Conservation (phyloP, 495 filamentous ascomycete genomes). For the Gamarada debralockiae region DNA sequence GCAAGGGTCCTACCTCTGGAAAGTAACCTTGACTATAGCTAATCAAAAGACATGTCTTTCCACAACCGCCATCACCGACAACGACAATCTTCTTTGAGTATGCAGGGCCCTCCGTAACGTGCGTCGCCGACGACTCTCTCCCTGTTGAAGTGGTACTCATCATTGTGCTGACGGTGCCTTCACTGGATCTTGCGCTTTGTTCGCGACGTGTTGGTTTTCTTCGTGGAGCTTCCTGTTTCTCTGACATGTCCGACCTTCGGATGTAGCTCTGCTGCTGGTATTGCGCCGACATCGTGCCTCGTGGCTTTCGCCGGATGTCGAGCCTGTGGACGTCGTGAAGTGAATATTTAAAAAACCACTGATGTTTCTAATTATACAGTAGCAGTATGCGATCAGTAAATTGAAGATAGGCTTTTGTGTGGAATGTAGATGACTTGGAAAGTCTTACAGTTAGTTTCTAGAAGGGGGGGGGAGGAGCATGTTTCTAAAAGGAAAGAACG, state of each 20-base stretch:
- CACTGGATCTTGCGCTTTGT: constrained; percentile 7
- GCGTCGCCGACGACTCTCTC: constrained; percentile 72
- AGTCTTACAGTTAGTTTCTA: background rate
- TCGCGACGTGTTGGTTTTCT: constrained; percentile 43
- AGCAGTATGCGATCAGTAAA: no score
- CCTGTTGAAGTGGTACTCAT: constrained; percentile 63
- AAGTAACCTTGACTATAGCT: constrained; percentile 98
- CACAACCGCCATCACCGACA: constrained; percentile 95
- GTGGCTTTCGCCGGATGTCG: background rate
- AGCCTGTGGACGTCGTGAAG: background rate
- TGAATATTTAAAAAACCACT: background rate
- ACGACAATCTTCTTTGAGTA: constrained; percentile 99
- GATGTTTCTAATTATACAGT: background rate
- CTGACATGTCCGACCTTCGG: constrained; percentile 42
- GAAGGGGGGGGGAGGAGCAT: background rate
- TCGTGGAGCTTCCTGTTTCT: constrained; percentile 41
- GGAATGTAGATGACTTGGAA: constrained; percentile 5
- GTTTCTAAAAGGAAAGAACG: no score
- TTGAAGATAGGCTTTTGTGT: background rate
- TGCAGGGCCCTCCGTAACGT: constrained; percentile 80
- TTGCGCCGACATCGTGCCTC: constrained; percentile 40
- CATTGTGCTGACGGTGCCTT: constrained; percentile 59
- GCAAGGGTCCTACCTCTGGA: constrained; percentile 69
- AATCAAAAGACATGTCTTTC: constrained; percentile 97
- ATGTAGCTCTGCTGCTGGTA: constrained; percentile 49